Conservation (phyloP, 208 protist species). For the Leishmania martiniquensis region DNA sequence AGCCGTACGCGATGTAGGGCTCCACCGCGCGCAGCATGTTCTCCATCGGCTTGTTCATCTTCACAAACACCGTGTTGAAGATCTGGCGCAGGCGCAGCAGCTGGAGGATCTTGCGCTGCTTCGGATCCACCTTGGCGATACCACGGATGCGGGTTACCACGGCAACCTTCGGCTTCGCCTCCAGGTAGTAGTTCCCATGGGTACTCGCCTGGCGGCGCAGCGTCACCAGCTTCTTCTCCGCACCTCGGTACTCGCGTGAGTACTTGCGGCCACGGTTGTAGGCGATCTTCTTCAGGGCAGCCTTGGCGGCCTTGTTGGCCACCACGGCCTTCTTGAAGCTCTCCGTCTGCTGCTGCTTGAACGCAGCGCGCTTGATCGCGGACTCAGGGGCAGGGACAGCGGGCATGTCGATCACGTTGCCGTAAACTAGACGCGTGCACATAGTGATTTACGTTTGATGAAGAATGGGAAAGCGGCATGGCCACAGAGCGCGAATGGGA, state of each 20-base stretch:
- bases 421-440: slow-evolving; percentile 1
- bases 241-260: slow-evolving; percentile 95
- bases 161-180: slow-evolving; percentile 98
- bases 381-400: slow-evolving; percentile 88
- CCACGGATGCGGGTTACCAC: slow-evolving; percentile 99
- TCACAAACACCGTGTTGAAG: slow-evolving; percentile 99
- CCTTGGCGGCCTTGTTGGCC: slow-evolving; percentile 70
- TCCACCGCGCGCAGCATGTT: slow-evolving; percentile 99
- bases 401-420: slow-evolving; percentile 46
- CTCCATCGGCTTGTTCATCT: slow-evolving; percentile 99
- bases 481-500: neutral
- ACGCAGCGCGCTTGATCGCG: slow-evolving; percentile 89
- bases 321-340: slow-evolving; percentile 88
- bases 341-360: slow-evolving; percentile 91
- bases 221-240: slow-evolving; percentile 89
- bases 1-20: slow-evolving; percentile 99
- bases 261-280: slow-evolving; percentile 91
- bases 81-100: slow-evolving; percentile 99
- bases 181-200: slow-evolving; percentile 97
- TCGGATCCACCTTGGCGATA: slow-evolving; percentile 98
- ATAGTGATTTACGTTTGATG: neutral
- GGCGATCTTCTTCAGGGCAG: slow-evolving; percentile 72
- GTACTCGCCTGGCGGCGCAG: slow-evolving; percentile 90
- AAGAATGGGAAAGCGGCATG: too few species aligned
- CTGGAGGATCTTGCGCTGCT: slow-evolving; percentile 99